Evolutionary conservation across 192 early-diverging fungal genomes (phyloP), one percentile per base, ranked within the genome.

Genomic region (Coemansia sp.): DNA sequence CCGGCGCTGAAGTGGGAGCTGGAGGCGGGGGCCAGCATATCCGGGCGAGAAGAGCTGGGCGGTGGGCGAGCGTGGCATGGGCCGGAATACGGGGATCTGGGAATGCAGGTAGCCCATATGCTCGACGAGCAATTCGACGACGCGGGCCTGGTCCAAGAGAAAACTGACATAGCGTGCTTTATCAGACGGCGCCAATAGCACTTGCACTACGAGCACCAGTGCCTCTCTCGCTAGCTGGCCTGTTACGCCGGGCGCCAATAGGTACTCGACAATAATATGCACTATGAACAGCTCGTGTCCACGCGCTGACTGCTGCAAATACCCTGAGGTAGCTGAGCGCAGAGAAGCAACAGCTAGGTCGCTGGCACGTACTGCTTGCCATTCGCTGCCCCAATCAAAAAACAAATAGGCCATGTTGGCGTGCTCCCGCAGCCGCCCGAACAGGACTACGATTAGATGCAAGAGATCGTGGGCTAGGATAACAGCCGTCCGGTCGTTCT

Each of bases 181-280:
- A 59, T 77, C 75, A 15, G 67, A 12, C 0, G 80, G 72, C 58
- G 75, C 80, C 66, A 77, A 42, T 31, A 82, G 66, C 34, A 74
- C 80, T 39, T 72, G 80, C 36, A 75, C 76, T 0, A 75, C 69
- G 11, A 77, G 75, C 7, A 82, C 76, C 27, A 82, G 73, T 1
- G 80, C 75, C n/a, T 82, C 80, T 32, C 80, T 68, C 6, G 80
- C 80, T 19, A 82, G 51, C 61, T 71, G 72, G 32, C 80, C 80
- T 0, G 72, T 72, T 14, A 45, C 8, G 5, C 80, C 80, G 21
- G 80, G 80, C 17, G 80, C 80, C 51, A 82, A 37, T 34, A 82
- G 63, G 25, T 82, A 75, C 70, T 82, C 75, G 63, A 77, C 67
- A 14, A 82, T 64, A 5, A 74, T 45, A 48, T 74, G 75, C 48